Conservation (phyloP, 805 yeast genomes). For the Grigorovia transvaalensis region DNA sequence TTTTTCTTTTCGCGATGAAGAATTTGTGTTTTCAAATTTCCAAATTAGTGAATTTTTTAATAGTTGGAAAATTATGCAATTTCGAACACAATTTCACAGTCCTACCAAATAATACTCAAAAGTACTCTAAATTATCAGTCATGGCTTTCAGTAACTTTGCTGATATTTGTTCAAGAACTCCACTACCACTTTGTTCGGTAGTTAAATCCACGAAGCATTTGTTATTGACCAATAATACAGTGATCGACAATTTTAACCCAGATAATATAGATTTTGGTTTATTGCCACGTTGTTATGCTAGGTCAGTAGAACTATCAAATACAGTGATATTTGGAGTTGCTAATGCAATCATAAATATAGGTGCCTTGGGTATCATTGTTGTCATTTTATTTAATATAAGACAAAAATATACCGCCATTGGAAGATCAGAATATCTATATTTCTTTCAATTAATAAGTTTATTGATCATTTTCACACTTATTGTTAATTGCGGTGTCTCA, state of each 20-base stretch:
- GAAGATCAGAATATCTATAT: conserved; percentile 73
- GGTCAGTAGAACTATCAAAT: conserved; percentile 81
- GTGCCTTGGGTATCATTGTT: conserved; percentile 51
- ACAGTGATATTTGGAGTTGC: conserved; percentile 86
- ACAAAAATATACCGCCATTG: conserved; percentile 88
- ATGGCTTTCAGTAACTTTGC: conserved; percentile 26
- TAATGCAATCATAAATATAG: conserved; percentile 75
- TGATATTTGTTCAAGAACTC: conserved; percentile 50
- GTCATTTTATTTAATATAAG: conserved; percentile 70
- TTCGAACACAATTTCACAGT: background rate
- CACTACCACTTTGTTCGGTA: conserved; percentile 74
- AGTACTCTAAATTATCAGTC: background rate
- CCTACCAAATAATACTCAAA: background rate
- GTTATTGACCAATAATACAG: conserved; percentile 16
- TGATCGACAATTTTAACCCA: conserved; percentile 14
- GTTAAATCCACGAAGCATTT: conserved; percentile 41
- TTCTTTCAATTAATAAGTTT: conserved; percentile 53
- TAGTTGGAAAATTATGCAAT: too few species aligned
- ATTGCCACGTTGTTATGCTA: conserved; percentile 69
- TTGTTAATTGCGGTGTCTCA: conserved; percentile 86
- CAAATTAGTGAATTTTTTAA: background rate
- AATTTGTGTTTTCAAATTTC: background rate
- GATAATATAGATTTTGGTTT: conserved; percentile 44
- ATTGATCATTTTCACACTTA: conserved; percentile 52
- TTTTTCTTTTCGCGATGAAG: background rate